Conservation (phyloP, 75 land plant genomes). For the Pinus tabuliformis region DNA sequence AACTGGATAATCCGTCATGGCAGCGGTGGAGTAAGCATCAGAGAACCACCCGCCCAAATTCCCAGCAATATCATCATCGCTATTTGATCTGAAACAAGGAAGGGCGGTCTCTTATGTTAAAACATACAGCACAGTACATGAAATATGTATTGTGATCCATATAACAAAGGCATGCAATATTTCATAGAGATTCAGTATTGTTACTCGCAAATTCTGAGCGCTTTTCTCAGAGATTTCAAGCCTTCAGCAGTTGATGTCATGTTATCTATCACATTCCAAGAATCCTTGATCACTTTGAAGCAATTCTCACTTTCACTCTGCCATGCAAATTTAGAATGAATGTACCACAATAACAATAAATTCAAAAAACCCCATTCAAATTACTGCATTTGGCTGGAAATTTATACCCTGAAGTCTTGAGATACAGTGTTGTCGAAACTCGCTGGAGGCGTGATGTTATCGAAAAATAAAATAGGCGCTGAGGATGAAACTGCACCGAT, state of each 20-base stretch:
- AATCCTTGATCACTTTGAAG: slow-evolving; percentile 17
- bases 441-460: slow-evolving; percentile 43
- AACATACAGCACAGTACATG: not conserved
- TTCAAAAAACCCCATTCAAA: not conserved
- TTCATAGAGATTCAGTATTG: not conserved
- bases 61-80: not conserved
- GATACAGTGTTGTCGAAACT: slow-evolving; percentile 51
- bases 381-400: not conserved
- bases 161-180: not conserved
- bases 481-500: slow-evolving; percentile 86
- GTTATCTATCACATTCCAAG: slow-evolving; percentile 21
- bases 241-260: slow-evolving; percentile 12
- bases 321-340: no score
- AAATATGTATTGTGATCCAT: not conserved
- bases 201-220: slow-evolving; percentile 31
- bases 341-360: not conserved
- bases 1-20: slow-evolving; percentile 39
- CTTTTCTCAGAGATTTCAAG: slow-evolving; percentile 17
- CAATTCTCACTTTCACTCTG: slow-evolving; percentile 12
- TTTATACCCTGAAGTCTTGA: slow-evolving; percentile 58
- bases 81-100: not conserved
- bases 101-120: not conserved
- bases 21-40: slow-evolving; percentile 28
- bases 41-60: slow-evolving; percentile 6
- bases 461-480: slow-evolving; percentile 77